These are phyloP conservation scores for Scheffersomyces segobiensis DNA, from an alignment of 1,139 yeast genomes.

Conservation along the genomic window DNA sequence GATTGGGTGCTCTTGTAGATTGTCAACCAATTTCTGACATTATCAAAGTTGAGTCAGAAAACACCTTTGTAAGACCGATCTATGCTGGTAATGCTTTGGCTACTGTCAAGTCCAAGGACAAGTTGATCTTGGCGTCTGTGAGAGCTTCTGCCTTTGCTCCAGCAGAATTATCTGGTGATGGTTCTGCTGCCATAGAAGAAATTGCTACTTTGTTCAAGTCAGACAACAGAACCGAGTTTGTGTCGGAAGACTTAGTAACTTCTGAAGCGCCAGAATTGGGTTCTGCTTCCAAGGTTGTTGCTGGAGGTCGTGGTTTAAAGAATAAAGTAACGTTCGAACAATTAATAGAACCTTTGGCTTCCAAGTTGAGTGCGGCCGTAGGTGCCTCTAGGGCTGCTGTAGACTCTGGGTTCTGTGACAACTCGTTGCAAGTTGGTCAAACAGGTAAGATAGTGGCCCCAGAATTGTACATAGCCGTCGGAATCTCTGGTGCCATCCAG, in stretches of 20 bases:
- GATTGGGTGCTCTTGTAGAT: slow-evolving; percentile 83
- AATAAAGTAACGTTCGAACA: slow-evolving; percentile 84
- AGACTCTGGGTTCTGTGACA: slow-evolving; percentile 93
- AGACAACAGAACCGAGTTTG: slow-evolving; percentile 51
- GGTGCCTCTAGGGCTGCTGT: slow-evolving; percentile 99
- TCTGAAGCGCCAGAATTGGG: slow-evolving; percentile 91
- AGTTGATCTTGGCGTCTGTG: slow-evolving; percentile 66
- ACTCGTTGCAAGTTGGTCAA: slow-evolving; percentile 97
- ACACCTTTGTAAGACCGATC: slow-evolving; percentile 87
- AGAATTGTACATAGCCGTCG: slow-evolving; percentile 87
- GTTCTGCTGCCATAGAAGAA: slow-evolving; percentile 52
- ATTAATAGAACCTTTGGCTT: slow-evolving; percentile 81
- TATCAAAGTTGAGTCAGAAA: slow-evolving; percentile 60
- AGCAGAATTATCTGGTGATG: slow-evolving; percentile 38
- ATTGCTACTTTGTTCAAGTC: slow-evolving; percentile 35
- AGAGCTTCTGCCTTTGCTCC: slow-evolving; percentile 86
- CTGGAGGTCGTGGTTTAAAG: slow-evolving; percentile 95
- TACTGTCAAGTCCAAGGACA: slow-evolving; percentile 74
- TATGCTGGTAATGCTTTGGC: slow-evolving; percentile 94
- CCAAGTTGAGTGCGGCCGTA: slow-evolving; percentile 82
- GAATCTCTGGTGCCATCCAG: slow-evolving; percentile 96
- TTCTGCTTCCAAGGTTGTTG: slow-evolving; percentile 75
- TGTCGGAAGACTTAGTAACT: slow-evolving; percentile 68
- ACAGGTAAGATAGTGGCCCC: slow-evolving; percentile 99
- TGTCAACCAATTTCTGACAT: slow-evolving; percentile 88